Evolutionary conservation across 495 filamentous ascomycete genomes (phyloP).

Genomic region (Corynascus novoguineensis): DNA sequence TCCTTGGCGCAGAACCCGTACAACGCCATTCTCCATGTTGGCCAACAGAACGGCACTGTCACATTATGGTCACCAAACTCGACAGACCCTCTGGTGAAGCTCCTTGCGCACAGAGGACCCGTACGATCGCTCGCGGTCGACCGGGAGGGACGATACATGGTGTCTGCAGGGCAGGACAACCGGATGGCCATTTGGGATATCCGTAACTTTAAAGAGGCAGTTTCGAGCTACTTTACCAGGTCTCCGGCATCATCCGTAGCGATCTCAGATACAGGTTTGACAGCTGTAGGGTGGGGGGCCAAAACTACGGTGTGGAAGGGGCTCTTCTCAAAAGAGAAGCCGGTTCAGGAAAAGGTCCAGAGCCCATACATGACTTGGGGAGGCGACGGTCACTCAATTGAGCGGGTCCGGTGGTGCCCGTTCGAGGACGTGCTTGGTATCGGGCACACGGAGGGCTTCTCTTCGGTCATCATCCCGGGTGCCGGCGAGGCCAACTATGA

Average conservation of each 20-base stretch:
- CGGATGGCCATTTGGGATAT: conserved; percentile 97
- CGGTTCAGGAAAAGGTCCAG: conserved; percentile 70
- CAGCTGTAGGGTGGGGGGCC: conserved; percentile 89
- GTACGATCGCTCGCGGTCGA: conserved; percentile 83
- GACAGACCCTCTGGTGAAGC: conserved; percentile 78
- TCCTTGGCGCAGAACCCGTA: conserved; percentile 79
- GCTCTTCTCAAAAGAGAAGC: conserved; percentile 62
- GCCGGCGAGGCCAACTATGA: conserved; percentile 97
- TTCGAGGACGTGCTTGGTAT: conserved; percentile 90
- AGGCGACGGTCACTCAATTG: conserved; percentile 74
- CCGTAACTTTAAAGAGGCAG: conserved; percentile 76
- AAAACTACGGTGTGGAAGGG: conserved; percentile 84
- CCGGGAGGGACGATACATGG: conserved; percentile 90
- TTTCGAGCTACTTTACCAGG: conserved; percentile 83
- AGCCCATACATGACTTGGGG: conserved; percentile 93
- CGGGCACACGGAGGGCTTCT: conserved; percentile 79
- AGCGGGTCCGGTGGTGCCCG: conserved; percentile 84
- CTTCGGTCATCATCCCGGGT: conserved; percentile 81
- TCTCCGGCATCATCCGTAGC: conserved; percentile 77
- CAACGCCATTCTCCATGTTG: conserved; percentile 86
- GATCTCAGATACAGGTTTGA: conserved; percentile 82
- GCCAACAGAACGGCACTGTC: conserved; percentile 90
- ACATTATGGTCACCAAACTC: conserved; percentile 96
- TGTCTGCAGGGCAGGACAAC: conserved; percentile 81
- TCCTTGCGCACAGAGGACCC: conserved; percentile 91